Base-by-base conservation (phyloP, 768 basidiomycete species). In the Hericium coralloides region DNA sequence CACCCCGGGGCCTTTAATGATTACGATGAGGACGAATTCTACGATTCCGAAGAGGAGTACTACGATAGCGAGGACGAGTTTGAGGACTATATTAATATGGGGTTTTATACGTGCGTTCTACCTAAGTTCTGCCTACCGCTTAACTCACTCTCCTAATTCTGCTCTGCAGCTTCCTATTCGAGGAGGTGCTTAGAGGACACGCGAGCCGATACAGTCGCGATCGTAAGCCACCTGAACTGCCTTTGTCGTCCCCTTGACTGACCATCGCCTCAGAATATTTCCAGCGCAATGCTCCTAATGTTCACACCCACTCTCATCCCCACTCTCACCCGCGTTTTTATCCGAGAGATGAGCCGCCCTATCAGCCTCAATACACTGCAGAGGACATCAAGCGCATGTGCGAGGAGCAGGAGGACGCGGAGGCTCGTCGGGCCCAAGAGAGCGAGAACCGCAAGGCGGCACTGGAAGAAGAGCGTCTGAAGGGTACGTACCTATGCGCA, bases 381-480 rank as follows among this genome's bases (percentile, higher is more conserved):
- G 76, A 75, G 43, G 81, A 83, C 47, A 57, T 84, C 15, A 77
- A 75, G 49, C 72, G 72, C 49, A 66, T 61, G 36, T 72, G 77
- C 41, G 79, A 84, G 67, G 80, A 82, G 45, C 83, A 81, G 64
- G 67, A 76, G 56, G 77, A 68, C 22, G 84, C 81, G 1, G 75
- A 79, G 58, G 74, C 73, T 56, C 79, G 85, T 52, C 74, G 81
- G 15, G 72, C 73, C 53, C 68, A 69, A 57, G 79, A 85, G 64
- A 74, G 76, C 49, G 74, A 70, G 22, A 72, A 70, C 3, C 77
- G 79, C 18, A 83, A 78, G 65, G 77, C 73, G 3, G 66, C 67
- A 37, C 73, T 63, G 56, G 74, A 73, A 66, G 70, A 66, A 59
- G 73, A 75, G 66, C 82, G 78, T 53, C 79, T 82, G 66, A 71